A percentile compares a stretch with the other conserved stretches of the same genome.
These are phyloP conservation scores for Candida ovalis DNA, from an alignment of 805 yeast species.

Conservation along the genomic window DNA sequence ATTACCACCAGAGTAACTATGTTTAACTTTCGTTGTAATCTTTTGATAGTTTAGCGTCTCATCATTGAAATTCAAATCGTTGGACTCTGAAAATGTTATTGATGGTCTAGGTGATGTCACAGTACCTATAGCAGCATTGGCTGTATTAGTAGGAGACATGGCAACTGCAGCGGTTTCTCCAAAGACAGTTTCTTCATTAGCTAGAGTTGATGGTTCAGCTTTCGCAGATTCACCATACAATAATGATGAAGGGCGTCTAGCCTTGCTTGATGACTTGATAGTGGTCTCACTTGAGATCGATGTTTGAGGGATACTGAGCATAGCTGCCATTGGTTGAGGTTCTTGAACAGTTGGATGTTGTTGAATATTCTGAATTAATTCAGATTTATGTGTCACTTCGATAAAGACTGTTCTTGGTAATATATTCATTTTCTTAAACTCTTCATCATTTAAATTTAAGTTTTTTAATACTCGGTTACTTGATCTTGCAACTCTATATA, in stretches of 20 bases:
- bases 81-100: constrained; percentile 17
- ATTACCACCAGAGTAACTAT: constrained; percentile 67
- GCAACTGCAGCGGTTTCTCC: constrained; percentile 19
- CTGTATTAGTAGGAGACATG: neutral
- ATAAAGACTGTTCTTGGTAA: constrained; percentile 52
- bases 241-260: constrained; percentile 13
- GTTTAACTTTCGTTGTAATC: constrained; percentile 29
- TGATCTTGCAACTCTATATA: constrained; percentile 52
- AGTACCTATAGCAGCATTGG: neutral
- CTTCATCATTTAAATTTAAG: constrained; percentile 14
- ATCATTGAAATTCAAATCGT: constrained; percentile 21
- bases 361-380: constrained; percentile 10
- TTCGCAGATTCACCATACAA: constrained; percentile 17
- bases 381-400: constrained; percentile 34
- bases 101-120: constrained; percentile 9
- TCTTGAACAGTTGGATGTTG: neutral
- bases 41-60: constrained; percentile 24
- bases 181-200: constrained; percentile 20
- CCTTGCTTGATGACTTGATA: constrained; percentile 1
- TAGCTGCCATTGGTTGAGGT: constrained; percentile 4
- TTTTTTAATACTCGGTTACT: constrained; percentile 27
- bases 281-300: constrained; percentile 4
- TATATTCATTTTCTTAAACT: constrained; percentile 32
- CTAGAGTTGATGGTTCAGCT: constrained; percentile 18
- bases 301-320: constrained; percentile 7